Percentiles rank a stretch among this genome's conserved stretches.
phyloP scores from a whole-genome alignment of 2,329 filamentous ascomycete genomes.

The Thielaviopsis populi region DNA sequence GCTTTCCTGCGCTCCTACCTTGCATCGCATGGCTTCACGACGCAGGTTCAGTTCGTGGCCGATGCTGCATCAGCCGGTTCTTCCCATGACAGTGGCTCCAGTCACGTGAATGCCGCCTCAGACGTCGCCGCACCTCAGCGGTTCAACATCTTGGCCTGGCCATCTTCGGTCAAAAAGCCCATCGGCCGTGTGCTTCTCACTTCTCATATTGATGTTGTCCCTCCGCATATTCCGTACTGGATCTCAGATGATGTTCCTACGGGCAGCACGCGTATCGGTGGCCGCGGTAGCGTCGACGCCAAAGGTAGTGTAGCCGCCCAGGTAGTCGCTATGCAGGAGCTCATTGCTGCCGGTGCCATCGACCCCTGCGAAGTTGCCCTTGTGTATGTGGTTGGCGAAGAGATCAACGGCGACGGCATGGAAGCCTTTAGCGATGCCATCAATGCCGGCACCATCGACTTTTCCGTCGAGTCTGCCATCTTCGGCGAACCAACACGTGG shows the following conservation, averaged over 20 bases:
- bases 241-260: constrained; percentile 34
- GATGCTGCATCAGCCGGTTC: constrained; percentile 11
- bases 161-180: constrained; percentile 29
- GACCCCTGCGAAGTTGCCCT: constrained; percentile 39
- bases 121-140: constrained; percentile 25
- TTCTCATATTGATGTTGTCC: constrained; percentile 70
- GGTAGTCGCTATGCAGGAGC: constrained; percentile 48
- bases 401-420: constrained; percentile 73
- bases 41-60: constrained; percentile 30
- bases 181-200: constrained; percentile 50
- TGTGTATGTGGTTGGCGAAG: constrained; percentile 67
- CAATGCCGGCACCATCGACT: constrained; percentile 18
- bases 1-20: constrained; percentile 55
- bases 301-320: constrained; percentile 59
- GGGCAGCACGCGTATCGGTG: constrained; percentile 40
- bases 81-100: constrained; percentile 1
- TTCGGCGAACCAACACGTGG: constrained; percentile 91
- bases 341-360: constrained; percentile 31
- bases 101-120: constrained; percentile 18
- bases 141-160: constrained; percentile 67
- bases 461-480: constrained; percentile 48
- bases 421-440: constrained; percentile 29
- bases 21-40: constrained; percentile 30
- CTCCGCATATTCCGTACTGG: constrained; percentile 56
- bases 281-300: constrained; percentile 60